Conservation (phyloP, 768 basidiomycete species). For the Saitozyma podzolica region DNA sequence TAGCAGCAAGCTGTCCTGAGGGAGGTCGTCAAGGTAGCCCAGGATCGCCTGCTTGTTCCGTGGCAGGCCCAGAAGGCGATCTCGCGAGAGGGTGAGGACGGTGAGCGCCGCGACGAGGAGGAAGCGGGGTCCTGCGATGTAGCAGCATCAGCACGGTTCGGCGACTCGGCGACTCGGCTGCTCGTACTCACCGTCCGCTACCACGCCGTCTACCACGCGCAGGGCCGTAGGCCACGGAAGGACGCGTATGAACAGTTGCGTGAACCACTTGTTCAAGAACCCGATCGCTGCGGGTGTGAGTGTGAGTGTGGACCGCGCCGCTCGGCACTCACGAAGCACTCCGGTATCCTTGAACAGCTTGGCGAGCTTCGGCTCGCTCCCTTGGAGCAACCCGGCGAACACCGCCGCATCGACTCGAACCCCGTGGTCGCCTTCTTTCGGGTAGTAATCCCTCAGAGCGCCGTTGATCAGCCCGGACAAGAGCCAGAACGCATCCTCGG, state of each 20-base stretch:
- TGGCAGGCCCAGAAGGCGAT: constrained; percentile 34
- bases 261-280: constrained; percentile 44
- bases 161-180: too few species aligned
- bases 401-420: constrained; percentile 36
- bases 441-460: constrained; percentile 35
- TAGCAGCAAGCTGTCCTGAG: constrained; percentile 38
- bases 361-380: constrained; percentile 36
- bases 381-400: constrained; percentile 31
- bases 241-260: constrained; percentile 40
- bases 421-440: constrained; percentile 19
- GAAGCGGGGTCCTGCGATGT: constrained; percentile 35
- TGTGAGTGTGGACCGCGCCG: neutral
- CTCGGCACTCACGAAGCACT: constrained; percentile 31
- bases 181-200: constrained; percentile 36
- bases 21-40: constrained; percentile 33
- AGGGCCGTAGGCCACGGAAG: constrained; percentile 46
- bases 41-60: constrained; percentile 22
- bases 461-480: constrained; percentile 40
- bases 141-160: constrained; percentile 7
- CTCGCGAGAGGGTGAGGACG: constrained; percentile 39
- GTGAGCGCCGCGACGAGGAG: constrained; percentile 39
- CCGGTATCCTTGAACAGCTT: constrained; percentile 31
- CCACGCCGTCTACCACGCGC: constrained; percentile 41
- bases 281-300: constrained; percentile 27
- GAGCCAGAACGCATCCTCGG: constrained; percentile 49